Evolutionary conservation across 495 filamentous ascomycete genomes (phyloP).

Genomic region (Xylaria palmicola): DNA sequence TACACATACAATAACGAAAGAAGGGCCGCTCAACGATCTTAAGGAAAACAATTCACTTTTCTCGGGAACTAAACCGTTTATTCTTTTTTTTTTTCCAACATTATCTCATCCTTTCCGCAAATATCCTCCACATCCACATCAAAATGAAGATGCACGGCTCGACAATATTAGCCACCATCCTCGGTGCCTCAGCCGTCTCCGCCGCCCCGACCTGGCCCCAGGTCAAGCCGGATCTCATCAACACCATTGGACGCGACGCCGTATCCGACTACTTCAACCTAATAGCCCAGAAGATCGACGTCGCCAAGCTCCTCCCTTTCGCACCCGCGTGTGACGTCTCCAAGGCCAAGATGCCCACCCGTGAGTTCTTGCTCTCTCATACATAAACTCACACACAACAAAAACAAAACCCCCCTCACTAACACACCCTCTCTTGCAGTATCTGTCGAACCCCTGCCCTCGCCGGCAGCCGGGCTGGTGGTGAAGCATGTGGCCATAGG

Average conservation of each 20-base stretch:
- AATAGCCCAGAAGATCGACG: conserved; percentile 48
- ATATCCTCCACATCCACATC: not conserved
- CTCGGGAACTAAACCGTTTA: not conserved
- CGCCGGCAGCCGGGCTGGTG: conserved; percentile 54
- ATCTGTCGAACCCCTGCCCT: conserved; percentile 43
- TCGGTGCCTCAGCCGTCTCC: conserved; percentile 41
- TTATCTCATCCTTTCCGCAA: not conserved
- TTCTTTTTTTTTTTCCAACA: not conserved
- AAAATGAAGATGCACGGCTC: conserved; percentile 43
- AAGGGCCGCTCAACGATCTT: not conserved
- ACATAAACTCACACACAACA: not conserved
- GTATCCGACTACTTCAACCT: conserved; percentile 56
- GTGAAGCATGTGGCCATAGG: conserved; percentile 80
- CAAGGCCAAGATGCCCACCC: conserved; percentile 43
- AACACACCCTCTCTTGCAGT: conserved; percentile 1
- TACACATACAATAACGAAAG: not conserved
- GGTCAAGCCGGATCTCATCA: conserved; percentile 30
- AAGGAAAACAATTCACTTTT: conserved; percentile 6
- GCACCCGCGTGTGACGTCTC: conserved; percentile 53
- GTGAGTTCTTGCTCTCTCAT: conserved; percentile 40
- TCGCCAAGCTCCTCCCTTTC: conserved; percentile 31
- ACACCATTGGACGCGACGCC: conserved; percentile 37
- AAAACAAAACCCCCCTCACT: not conserved
- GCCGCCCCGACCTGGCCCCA: conserved; percentile 50
- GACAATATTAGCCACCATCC: conserved; percentile 44